Evolutionary conservation across 768 basidiomycete genomes (phyloP).

Genomic region (Hygrophorus pudorinus): DNA sequence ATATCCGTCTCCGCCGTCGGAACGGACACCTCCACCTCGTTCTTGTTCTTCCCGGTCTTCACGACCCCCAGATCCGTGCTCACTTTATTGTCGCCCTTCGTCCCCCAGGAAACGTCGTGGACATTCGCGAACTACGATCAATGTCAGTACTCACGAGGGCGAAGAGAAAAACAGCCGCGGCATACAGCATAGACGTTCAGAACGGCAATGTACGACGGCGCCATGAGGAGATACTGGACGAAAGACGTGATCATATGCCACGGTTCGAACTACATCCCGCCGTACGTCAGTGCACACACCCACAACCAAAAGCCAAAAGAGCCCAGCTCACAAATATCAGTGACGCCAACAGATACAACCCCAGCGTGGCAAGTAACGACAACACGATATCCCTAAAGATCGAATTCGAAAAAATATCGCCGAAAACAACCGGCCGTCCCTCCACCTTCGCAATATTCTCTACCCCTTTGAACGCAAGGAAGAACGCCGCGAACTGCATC

Average conservation of each 20-base stretch:
- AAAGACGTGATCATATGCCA: slow-evolving; percentile 99
- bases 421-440: slow-evolving; percentile 37
- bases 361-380: slow-evolving; percentile 79
- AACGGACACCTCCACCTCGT: slow-evolving; percentile 78
- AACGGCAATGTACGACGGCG: slow-evolving; percentile 89
- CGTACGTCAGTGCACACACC: neutral
- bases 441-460: slow-evolving; percentile 40
- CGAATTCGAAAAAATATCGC: slow-evolving; percentile 61
- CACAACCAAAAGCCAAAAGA: neutral
- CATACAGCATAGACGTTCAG: slow-evolving; percentile 79
- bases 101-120: slow-evolving; percentile 93
- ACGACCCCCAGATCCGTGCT: slow-evolving; percentile 81
- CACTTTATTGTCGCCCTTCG: slow-evolving; percentile 87
- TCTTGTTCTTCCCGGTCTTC: slow-evolving; percentile 51
- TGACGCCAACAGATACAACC: slow-evolving; percentile 77
- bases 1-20: slow-evolving; percentile 86
- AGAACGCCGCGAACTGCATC: slow-evolving; percentile 59
- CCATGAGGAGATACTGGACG: slow-evolving; percentile 84
- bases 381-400: slow-evolving; percentile 83
- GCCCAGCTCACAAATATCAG: slow-evolving; percentile 74
- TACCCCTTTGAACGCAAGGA: slow-evolving; percentile 78
- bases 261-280: slow-evolving; percentile 63
- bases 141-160: neutral
- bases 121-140: slow-evolving; percentile 68
- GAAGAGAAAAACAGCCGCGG: neutral